These are phyloP conservation scores for Knufia fluminis DNA, from an alignment of 2,329 filamentous ascomycete genomes.

Conservation along the genomic window DNA sequence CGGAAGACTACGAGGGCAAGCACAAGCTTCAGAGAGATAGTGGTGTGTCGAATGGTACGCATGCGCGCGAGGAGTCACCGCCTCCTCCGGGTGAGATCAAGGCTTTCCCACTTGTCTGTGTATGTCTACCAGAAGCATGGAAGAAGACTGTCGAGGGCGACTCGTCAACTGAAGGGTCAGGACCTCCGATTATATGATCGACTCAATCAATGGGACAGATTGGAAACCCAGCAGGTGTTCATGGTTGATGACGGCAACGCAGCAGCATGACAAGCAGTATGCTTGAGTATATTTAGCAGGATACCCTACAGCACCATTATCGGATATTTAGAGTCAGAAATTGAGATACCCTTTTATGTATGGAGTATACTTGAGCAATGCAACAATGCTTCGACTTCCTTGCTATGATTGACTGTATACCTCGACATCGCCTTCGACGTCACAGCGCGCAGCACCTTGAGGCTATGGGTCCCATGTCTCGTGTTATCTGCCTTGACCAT, in stretches of 20 bases:
- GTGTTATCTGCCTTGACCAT: too few species aligned
- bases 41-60: constrained; percentile 76
- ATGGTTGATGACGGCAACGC: constrained; percentile 2
- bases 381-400: too few species aligned
- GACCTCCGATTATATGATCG: constrained; percentile 16
- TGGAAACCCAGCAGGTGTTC: neutral
- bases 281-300: constrained; percentile 2
- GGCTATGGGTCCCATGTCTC: too few species aligned
- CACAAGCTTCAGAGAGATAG: constrained; percentile 78
- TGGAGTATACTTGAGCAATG: too few species aligned
- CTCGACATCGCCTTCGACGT: too few species aligned
- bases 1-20: constrained; percentile 78
- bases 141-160: constrained; percentile 93
- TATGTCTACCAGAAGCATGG: constrained; percentile 93
- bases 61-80: constrained; percentile 51
- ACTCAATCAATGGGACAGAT: too few species aligned
- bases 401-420: too few species aligned
- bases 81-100: constrained; percentile 75
- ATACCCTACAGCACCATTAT: constrained; percentile 6
- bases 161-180: constrained; percentile 55
- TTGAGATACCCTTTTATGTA: neutral
- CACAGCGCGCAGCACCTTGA: too few species aligned
- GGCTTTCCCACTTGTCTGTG: constrained; percentile 92
- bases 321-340: constrained; percentile 3
- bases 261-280: constrained; percentile 2